Base-by-base conservation (phyloP, 306 rosid species). In the Vigna hirtella region DNA sequence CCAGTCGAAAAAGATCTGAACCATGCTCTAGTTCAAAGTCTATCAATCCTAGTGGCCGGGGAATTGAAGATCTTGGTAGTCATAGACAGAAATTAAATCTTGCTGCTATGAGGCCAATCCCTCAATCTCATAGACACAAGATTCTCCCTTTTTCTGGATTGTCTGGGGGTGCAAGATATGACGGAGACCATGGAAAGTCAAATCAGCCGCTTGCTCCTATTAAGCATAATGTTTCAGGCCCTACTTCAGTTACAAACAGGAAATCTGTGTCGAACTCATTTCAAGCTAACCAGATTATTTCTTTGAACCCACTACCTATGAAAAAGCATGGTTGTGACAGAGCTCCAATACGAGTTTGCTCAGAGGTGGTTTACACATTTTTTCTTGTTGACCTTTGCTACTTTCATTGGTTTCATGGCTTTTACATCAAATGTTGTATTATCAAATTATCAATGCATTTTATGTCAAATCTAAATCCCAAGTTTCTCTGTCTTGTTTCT, bases 241-340 rank as follows among this genome's bases (percentile, higher is more conserved):
- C 87, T 66, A 73, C 86, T 77, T 90, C 96, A 10, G 79, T 89
- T 69, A 77, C 96, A 22, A 92, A 91, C 18, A 83, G 90, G 67
- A 95, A 91, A 84, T 87, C 93, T 3, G 77, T 82, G 43, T 88
- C 96, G 5, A 95, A 83, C 88, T 82, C 91, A 56, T 85, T 89
- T 66, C 98, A 95, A 81, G 88, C 97, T 66, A 91, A 91, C 82
- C 98, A 91, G 81, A 86, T 88, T 73, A 86, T 95, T 77, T 85
- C 97, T 81, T 87, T 95, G 87, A 95, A 89, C 80, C 98, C 98
- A 12, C 79, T 95, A 56, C 98, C 98, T 17, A 79, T 95, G 87
- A 92, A 92, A 87, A 95, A 95, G 63, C 98, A 95, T 83, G 97
- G 95, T 66, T 95, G 98, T 76, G 97, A 88, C 62, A 86, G 98